Conservation (phyloP, 495 filamentous ascomycete species). For the Talaromyces nanjingensis region DNA sequence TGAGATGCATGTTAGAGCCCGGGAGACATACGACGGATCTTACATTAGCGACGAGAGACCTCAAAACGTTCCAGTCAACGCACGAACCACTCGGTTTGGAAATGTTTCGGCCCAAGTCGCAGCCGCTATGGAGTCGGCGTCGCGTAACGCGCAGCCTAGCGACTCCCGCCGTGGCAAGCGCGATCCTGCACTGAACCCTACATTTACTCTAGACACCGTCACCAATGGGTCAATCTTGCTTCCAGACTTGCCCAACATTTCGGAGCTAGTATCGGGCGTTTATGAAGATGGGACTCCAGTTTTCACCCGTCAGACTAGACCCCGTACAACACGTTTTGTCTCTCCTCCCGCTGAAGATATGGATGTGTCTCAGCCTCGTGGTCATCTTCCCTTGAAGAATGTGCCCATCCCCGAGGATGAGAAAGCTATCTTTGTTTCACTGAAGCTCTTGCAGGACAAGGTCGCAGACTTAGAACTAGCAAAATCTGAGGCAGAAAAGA, state of each 20-base stretch:
- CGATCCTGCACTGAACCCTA: constrained; percentile 13
- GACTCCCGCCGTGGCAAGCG: constrained; percentile 21
- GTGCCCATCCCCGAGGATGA: constrained; percentile 64
- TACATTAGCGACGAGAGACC: constrained; percentile 46
- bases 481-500: constrained; percentile 51
- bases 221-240: constrained; percentile 58
- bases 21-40: constrained; percentile 49
- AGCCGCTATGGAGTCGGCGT: constrained; percentile 38
- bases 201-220: constrained; percentile 25
- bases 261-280: constrained; percentile 63
- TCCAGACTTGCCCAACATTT: constrained; percentile 62
- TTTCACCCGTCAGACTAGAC: constrained; percentile 43
- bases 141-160: constrained; percentile 32
- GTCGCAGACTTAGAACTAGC: constrained; percentile 53
- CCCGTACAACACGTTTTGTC: constrained; percentile 51
- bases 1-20: constrained; percentile 49
- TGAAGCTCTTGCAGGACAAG: constrained; percentile 61
- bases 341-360: constrained; percentile 35
- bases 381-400: constrained; percentile 49
- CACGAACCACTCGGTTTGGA: constrained; percentile 50
- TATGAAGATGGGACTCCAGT: constrained; percentile 61
- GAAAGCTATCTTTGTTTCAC: constrained; percentile 59
- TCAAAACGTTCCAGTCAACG: constrained; percentile 34
- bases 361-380: constrained; percentile 32
- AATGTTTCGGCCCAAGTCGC: constrained; percentile 39